Conservation (phyloP, 768 basidiomycete genomes). For the Boletellus sp. region DNA sequence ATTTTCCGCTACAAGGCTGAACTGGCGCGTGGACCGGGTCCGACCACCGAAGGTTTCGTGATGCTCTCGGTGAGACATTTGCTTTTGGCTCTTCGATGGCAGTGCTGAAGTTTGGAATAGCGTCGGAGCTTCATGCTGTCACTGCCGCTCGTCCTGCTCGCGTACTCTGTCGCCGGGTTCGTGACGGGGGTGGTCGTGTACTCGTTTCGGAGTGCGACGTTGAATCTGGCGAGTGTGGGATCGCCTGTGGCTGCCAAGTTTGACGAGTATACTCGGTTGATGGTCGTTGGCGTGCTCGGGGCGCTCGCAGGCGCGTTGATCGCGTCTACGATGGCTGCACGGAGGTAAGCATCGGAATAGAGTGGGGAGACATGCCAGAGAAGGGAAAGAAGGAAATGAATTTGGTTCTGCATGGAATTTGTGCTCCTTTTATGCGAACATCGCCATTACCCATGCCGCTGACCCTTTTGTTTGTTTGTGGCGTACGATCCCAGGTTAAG, state of each 20-base stretch:
- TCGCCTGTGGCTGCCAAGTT: conserved; percentile 41
- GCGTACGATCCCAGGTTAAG: no score
- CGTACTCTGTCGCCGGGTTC: conserved; percentile 68
- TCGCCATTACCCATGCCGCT: no score
- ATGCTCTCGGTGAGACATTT: conserved; percentile 39
- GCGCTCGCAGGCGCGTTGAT: conserved; percentile 60
- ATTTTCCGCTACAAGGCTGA: conserved; percentile 70
- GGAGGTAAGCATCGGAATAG: conserved; percentile 9
- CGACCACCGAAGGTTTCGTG: conserved; percentile 53
- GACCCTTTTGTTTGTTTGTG: no score
- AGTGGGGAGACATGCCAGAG: no score
- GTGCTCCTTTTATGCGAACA: no score
- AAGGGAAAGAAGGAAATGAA: no score
- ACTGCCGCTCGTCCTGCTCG: conserved; percentile 69
- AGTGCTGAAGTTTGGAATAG: conserved; percentile 11
- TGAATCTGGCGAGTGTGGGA: conserved; percentile 34
- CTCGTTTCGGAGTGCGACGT: conserved; percentile 51
- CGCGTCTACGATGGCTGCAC: conserved; percentile 40
- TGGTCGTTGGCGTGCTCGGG: conserved; percentile 60
- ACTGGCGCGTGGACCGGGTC: conserved; percentile 47
- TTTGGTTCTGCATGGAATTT: no score
- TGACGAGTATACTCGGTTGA: conserved; percentile 59
- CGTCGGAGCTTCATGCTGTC: conserved; percentile 61
- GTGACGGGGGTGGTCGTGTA: conserved; percentile 63
- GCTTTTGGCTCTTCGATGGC: no score